Evolutionary conservation across 2,329 filamentous ascomycete species (phyloP), one percentile per base, ranked within the genome.

Genomic region (Nothopassalora personata): DNA sequence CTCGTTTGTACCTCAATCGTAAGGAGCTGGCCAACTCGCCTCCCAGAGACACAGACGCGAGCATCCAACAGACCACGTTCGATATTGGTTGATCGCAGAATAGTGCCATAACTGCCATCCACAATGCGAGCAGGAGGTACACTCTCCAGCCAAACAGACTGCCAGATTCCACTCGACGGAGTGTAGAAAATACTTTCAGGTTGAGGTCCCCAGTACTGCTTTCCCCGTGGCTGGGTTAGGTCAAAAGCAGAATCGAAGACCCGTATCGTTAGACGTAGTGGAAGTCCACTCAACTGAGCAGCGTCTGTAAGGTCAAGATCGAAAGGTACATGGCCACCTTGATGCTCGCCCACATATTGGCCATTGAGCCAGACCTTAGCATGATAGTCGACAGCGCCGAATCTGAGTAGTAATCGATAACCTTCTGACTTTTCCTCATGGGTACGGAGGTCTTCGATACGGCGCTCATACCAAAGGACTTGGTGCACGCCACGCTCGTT

Each of bases 111-210:
- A 64, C 80, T 82, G 65, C 81, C 80, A 62, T 84, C 80, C 3
- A 78, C 83, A 53, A 86, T 76, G 11, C 81, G 74, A 4, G 77
- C 74, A 0, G 71, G 58, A 1, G 84, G 83, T 1, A 84, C 81
- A 45, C 77, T 77, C 63, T 86, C 84, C 1, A 90, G 74, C 87
- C 87, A 90, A 0, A 90, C 87, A 18, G 80, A 81, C 68, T 89
- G 87, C 87, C 87, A 90, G 63, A 90, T 89, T 5, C 87, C 87
- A 34, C 84, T 86, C 69, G 86, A 90, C 0, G 87, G 84, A 0
- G 84, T 84, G 70, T 90, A 90, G 71, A 87, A 90, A 60, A 90
- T 90, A 65, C 79, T 82, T 68, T 86, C 83, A 0, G 83, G 82
- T 69, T 83, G 77, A 8, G 69, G 65, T 18, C 61, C 68, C 83